A percentile compares a stretch with the other conserved stretches of the same genome.
phyloP scores from a whole-genome alignment of 1,284 basidiomycete genomes.

The Ganoderma sinense region DNA sequence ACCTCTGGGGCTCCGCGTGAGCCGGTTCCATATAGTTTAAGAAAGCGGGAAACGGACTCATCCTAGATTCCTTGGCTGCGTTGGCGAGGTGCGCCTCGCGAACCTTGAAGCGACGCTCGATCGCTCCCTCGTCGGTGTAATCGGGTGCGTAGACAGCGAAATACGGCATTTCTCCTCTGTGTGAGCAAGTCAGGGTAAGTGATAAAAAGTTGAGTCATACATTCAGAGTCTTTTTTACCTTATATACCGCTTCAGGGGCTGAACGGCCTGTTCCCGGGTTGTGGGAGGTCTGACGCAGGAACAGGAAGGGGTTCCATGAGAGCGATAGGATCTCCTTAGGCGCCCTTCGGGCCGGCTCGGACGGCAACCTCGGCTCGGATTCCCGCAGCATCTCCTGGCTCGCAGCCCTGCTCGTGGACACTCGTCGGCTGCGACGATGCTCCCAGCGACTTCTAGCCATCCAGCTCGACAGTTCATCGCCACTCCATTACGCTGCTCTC shows the following conservation, averaged over 20 bases:
- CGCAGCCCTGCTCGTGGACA: no score
- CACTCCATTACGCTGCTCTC: no score
- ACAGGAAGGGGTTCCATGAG: background rate
- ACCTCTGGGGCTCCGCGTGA: conserved; percentile 28
- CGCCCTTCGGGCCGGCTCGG: background rate
- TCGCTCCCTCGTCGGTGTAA: conserved; percentile 40
- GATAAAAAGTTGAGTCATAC: background rate
- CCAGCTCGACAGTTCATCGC: no score
- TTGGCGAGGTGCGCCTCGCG: conserved; percentile 39
- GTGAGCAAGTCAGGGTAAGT: background rate
- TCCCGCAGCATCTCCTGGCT: no score
- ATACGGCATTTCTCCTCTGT: conserved; percentile 24
- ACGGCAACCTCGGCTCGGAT: background rate
- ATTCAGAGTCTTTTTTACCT: background rate
- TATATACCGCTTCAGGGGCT: background rate
- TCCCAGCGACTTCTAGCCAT: conserved; percentile 4
- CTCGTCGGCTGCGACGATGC: conserved; percentile 19
- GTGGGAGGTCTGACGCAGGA: background rate
- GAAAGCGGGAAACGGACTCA: conserved; percentile 32
- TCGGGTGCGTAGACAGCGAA: conserved; percentile 48
- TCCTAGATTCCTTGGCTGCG: conserved; percentile 26
- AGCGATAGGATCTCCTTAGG: background rate
- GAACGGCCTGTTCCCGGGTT: no score
- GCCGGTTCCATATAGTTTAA: background rate
- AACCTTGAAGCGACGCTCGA: conserved; percentile 38